Evolutionary conservation across 768 basidiomycete genomes (phyloP).

Genomic region (Sistotremastrum suecicum): DNA sequence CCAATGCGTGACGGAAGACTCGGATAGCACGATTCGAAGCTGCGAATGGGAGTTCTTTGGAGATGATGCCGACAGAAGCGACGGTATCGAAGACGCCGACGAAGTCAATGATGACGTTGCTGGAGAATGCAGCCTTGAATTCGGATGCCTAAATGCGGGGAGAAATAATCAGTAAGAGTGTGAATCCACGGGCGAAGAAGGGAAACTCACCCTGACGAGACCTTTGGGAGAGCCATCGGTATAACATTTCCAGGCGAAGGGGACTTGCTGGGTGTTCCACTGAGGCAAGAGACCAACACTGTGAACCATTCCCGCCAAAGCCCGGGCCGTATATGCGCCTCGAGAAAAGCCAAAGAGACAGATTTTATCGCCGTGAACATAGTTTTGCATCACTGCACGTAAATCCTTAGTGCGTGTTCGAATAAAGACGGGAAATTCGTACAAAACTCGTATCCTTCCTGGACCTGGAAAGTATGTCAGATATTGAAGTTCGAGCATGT

Average conservation of each 20-base stretch:
- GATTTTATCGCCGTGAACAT: constrained; percentile 42
- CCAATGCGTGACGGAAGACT: constrained; percentile 48
- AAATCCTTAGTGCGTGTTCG: too few relatives aligned
- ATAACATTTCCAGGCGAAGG: constrained; percentile 35
- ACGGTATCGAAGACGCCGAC: constrained; percentile 56
- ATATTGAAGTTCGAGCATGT: background rate
- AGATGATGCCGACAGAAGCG: constrained; percentile 43
- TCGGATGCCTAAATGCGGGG: background rate
- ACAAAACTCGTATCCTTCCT: constrained; percentile 59
- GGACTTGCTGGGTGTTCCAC: constrained; percentile 17
- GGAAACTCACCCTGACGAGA: too few relatives aligned
- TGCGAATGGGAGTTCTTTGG: constrained; percentile 39
- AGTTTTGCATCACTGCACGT: constrained; percentile 51
- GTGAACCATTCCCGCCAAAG: constrained; percentile 20
- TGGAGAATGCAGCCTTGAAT: constrained; percentile 35
- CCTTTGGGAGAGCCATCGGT: constrained; percentile 8
- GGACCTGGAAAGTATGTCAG: constrained; percentile 30
- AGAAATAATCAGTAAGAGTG: too few relatives aligned
- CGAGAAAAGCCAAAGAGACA: constrained; percentile 59
- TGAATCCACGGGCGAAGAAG: too few relatives aligned
- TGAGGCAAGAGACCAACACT: constrained; percentile 24
- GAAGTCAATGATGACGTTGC: constrained; percentile 31
- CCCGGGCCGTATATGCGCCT: constrained; percentile 48
- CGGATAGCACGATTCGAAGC: constrained; percentile 39
- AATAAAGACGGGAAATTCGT: constrained; percentile 32